Evolutionary conservation across 106 monocot species (phyloP).

Genomic region (Phalaenopsis equestris): DNA sequence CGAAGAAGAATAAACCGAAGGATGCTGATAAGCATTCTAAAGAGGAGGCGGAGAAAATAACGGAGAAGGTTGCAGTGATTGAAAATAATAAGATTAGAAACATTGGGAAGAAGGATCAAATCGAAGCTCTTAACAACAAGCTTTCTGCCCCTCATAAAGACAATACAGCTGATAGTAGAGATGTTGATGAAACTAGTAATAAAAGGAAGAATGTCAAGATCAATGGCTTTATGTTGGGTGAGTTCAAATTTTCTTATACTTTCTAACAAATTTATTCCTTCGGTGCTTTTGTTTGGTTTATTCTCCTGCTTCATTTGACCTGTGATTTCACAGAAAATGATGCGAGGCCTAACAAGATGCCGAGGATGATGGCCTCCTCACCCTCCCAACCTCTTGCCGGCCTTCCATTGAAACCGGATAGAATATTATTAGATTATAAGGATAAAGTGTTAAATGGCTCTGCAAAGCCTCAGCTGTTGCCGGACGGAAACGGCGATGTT

Average conservation of each 20-base stretch:
- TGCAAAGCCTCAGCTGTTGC: constrained; percentile 11
- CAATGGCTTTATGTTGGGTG: constrained; percentile 63
- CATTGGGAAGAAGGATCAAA: constrained; percentile 17
- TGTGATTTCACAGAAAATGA: constrained; percentile 54
- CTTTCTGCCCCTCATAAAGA: constrained; percentile 16
- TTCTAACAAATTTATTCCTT: not conserved
- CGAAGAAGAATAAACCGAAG: constrained; percentile 27
- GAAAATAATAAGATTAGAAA: constrained; percentile 23
- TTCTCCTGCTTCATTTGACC: constrained; percentile 27
- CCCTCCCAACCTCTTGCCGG: constrained; percentile 15
- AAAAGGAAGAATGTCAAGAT: constrained; percentile 50
- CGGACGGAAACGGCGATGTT: constrained; percentile 14
- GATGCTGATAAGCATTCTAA: constrained; percentile 19
- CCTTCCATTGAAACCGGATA: constrained; percentile 16
- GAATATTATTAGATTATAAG: constrained; percentile 14
- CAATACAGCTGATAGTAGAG: not conserved
- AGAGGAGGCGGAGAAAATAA: constrained; percentile 26
- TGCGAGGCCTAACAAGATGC: constrained; percentile 42
- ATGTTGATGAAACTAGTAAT: constrained; percentile 20
- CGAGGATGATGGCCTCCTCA: constrained; percentile 14
- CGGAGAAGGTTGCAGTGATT: constrained; percentile 16
- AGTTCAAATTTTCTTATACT: constrained; percentile 16
- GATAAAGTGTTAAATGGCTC: constrained; percentile 33
- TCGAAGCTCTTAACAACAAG: constrained; percentile 23
- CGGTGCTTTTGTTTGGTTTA: not conserved